Base-by-base conservation (phyloP, 1,284 basidiomycete genomes). In the Fistulina hepatica region DNA sequence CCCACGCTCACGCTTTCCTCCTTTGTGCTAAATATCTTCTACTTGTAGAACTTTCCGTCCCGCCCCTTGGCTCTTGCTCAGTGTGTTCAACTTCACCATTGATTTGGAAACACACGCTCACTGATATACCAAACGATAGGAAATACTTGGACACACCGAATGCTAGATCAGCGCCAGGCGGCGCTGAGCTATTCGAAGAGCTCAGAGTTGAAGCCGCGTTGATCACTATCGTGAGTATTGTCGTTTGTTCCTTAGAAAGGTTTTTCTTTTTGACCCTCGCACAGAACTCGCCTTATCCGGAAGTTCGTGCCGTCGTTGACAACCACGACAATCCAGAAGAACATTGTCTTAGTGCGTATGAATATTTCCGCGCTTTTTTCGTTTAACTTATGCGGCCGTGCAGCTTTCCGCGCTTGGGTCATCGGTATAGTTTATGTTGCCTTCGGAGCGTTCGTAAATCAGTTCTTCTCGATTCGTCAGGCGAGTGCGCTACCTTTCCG, bases 241-340 rank as follows among this genome's bases (percentile, higher is more conserved):
- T n/a, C 26, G 19, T 21, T n/a, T n/a, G n/a, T n/a, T n/a, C n/a
- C n/a, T 16, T 13, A 5, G 8, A 20, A 40, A n/a, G 16, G 7
- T 15, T 23, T 15, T 34, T 15, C 21, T 21, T 12, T 16, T 25
- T 26, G 32, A 23, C n/a, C n/a, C n/a, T 33, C 25, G 15, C 8
- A 28, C 26, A 50, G 48, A 50, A 64, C 47, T 73, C 71, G 11
- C 69, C 71, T 0, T 74, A 73, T 48, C 61, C 67, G 16, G 69
- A 73, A 48, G 72, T 74, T 19, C 65, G 72, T 22, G 67, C 71
- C 8, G 64, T 67, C 16, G 69, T 72, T 17, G 62, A 64, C 37
- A 65, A 67, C 46, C 63, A 62, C 12, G 71, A 74, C 43, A 69
- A 73, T 48, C 58, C 61, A 8, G 43, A 50, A 8, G 62, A 71